These are phyloP conservation scores for Mycena vitilis DNA, from an alignment of 768 basidiomycete species.

Conservation along the genomic window DNA sequence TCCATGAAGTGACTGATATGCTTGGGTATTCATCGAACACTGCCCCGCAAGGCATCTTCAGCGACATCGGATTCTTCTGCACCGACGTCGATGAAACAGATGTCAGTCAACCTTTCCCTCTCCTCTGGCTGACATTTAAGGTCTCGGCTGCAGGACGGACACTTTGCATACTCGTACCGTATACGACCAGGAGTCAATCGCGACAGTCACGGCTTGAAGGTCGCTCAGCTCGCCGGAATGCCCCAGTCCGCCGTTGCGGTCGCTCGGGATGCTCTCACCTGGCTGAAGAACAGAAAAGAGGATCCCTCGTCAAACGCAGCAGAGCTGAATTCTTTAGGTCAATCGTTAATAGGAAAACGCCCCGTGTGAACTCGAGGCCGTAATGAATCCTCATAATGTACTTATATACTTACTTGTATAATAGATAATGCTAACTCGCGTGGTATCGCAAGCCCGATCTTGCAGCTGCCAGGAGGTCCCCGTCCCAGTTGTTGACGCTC, in stretches of 20 bases:
- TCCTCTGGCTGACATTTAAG: constrained; percentile 6
- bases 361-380: not conserved
- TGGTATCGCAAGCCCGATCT: constrained; percentile 52
- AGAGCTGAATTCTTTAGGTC: constrained; percentile 48
- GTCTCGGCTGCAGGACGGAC: constrained; percentile 66
- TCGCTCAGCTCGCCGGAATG: constrained; percentile 89
- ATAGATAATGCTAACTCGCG: constrained; percentile 43
- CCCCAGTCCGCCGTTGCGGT: constrained; percentile 70
- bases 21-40: constrained; percentile 67
- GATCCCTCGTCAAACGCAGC: constrained; percentile 35
- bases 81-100: constrained; percentile 85
- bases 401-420: constrained; percentile 27
- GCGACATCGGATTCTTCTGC: constrained; percentile 85
- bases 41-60: constrained; percentile 60
- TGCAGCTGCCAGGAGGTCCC: no score
- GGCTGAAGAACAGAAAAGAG: constrained; percentile 45
- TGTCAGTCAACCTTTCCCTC: constrained; percentile 55
- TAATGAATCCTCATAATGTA: constrained; percentile 12
- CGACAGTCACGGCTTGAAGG: constrained; percentile 91
- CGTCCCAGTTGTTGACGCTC: no score
- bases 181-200: constrained; percentile 87
- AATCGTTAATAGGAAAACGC: constrained; percentile 33
- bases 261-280: constrained; percentile 65
- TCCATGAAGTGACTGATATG: constrained; percentile 92
- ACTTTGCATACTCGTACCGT: constrained; percentile 87